phyloP scores from a whole-genome alignment of 179 eudicot genomes.

The Heliamphora pulchella region DNA sequence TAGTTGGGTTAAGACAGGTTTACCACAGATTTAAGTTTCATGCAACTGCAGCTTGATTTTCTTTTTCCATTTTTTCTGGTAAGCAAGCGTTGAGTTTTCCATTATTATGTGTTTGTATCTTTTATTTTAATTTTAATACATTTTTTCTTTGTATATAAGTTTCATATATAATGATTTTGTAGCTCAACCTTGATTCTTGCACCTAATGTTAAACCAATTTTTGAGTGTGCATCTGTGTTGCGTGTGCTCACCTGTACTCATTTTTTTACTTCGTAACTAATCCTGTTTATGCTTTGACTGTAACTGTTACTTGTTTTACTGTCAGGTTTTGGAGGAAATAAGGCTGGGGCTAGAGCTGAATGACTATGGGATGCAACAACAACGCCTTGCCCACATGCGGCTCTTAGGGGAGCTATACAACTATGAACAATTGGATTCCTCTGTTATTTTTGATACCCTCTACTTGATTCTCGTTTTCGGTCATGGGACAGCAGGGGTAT shows the following conservation, averaged over 20 bases:
- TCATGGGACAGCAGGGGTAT: slow-evolving; percentile 89
- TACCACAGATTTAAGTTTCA: not conserved
- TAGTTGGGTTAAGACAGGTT: not conserved
- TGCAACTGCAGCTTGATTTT: not conserved
- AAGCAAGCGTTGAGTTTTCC: not conserved
- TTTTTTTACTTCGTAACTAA: not conserved
- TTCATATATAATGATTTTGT: not conserved
- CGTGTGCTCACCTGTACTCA: not conserved
- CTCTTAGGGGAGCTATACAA: slow-evolving; percentile 94
- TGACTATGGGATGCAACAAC: slow-evolving; percentile 93
- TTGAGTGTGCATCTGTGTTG: not conserved
- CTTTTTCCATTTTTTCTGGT: not conserved
- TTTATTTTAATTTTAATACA: not conserved
- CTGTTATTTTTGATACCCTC: slow-evolving; percentile 88
- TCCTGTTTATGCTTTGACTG: not conserved
- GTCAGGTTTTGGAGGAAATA: slow-evolving; percentile 90
- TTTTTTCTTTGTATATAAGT: not conserved
- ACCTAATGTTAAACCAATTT: not conserved
- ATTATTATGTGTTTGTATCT: not conserved
- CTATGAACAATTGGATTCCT: slow-evolving; percentile 88
- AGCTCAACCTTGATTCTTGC: not conserved
- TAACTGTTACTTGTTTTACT: slow-evolving; percentile 12
- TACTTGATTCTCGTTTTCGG: slow-evolving; percentile 86
- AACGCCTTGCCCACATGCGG: slow-evolving; percentile 90
- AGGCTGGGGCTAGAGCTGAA: slow-evolving; percentile 82